These are phyloP conservation scores for Aureobasidium namibiae DNA, from an alignment of 2,329 filamentous ascomycete genomes.

Conservation along the genomic window DNA sequence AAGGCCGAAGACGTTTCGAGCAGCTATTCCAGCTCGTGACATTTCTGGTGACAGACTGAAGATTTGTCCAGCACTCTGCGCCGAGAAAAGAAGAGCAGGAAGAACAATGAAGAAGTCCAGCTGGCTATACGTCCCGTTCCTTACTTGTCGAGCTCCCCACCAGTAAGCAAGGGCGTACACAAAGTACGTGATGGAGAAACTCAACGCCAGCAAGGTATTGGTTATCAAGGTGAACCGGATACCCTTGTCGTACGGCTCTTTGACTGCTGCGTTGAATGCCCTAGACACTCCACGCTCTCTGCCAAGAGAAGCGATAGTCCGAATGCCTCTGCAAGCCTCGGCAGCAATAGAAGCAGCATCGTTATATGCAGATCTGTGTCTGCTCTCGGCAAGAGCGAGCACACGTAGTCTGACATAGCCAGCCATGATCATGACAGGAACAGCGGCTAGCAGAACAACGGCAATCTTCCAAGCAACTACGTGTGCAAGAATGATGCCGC, in stretches of 20 bases:
- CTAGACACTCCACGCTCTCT: slow-evolving; percentile 32
- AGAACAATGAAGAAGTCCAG: slow-evolving; percentile 39
- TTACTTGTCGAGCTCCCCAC: slow-evolving; percentile 39
- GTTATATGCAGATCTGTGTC: slow-evolving; percentile 56
- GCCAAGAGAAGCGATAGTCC: slow-evolving; percentile 45
- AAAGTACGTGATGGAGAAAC: slow-evolving; percentile 39
- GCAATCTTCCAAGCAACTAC: slow-evolving; percentile 45
- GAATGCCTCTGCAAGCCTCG: slow-evolving; percentile 58
- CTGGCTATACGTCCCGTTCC: slow-evolving; percentile 33
- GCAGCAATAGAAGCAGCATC: slow-evolving; percentile 57
- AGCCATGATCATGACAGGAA: slow-evolving; percentile 38
- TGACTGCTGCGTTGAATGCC: slow-evolving; percentile 30
- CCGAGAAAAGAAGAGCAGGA: slow-evolving; percentile 38
- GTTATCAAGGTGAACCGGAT: slow-evolving; percentile 32
- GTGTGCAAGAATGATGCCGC: slow-evolving; percentile 40
- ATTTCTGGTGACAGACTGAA: slow-evolving; percentile 40
- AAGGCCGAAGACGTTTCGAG: slow-evolving; percentile 35
- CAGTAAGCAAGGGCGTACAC: slow-evolving; percentile 42
- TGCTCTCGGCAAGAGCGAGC: slow-evolving; percentile 51
- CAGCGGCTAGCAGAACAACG: slow-evolving; percentile 40
- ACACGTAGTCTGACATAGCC: slow-evolving; percentile 41
- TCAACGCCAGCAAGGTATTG: slow-evolving; percentile 37
- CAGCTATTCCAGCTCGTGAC: slow-evolving; percentile 36
- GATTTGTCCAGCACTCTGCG: slow-evolving; percentile 38
- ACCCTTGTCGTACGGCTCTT: slow-evolving; percentile 32